Conservation (phyloP, 768 basidiomycete genomes). For the Lyophyllum semitale region DNA sequence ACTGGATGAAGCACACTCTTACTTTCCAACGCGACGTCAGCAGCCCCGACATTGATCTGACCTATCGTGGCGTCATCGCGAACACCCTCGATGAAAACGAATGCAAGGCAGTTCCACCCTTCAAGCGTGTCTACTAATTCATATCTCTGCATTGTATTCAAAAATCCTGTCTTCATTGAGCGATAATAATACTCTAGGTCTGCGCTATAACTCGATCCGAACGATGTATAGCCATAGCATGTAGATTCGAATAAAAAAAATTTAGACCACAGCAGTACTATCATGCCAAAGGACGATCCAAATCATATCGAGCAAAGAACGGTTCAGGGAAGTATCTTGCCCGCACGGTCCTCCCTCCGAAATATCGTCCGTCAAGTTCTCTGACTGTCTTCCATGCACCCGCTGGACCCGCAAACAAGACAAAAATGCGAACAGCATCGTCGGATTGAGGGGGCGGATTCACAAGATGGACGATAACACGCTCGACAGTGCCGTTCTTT, state of each 20-base stretch:
- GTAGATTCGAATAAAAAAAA: constrained; percentile 16
- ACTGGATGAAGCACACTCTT: constrained; percentile 95
- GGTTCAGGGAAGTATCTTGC: constrained; percentile 80
- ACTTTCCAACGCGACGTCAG: constrained; percentile 84
- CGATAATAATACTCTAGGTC: constrained; percentile 1
- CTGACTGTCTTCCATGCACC: constrained; percentile 97
- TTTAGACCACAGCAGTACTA: not conserved
- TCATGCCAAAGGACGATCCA: constrained; percentile 46
- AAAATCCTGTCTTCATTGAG: not conserved
- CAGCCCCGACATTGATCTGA: constrained; percentile 83
- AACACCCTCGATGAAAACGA: constrained; percentile 93
- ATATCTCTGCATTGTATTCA: not conserved
- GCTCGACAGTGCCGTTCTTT: constrained; percentile 90
- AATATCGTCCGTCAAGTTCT: constrained; percentile 90
- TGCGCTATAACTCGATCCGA: constrained; percentile 9
- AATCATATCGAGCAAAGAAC: constrained; percentile 47
- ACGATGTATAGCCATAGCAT: constrained; percentile 9
- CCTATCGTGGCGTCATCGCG: constrained; percentile 85
- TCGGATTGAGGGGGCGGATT: constrained; percentile 69
- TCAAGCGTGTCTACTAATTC: constrained; percentile 90
- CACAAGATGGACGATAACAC: constrained; percentile 81
- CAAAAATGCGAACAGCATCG: constrained; percentile 91
- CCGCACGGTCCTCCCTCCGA: constrained; percentile 82
- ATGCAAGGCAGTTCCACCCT: constrained; percentile 96
- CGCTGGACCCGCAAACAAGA: constrained; percentile 86